phyloP scores from a whole-genome alignment of 257 asterid genomes.

The Penstemon eatonii region DNA sequence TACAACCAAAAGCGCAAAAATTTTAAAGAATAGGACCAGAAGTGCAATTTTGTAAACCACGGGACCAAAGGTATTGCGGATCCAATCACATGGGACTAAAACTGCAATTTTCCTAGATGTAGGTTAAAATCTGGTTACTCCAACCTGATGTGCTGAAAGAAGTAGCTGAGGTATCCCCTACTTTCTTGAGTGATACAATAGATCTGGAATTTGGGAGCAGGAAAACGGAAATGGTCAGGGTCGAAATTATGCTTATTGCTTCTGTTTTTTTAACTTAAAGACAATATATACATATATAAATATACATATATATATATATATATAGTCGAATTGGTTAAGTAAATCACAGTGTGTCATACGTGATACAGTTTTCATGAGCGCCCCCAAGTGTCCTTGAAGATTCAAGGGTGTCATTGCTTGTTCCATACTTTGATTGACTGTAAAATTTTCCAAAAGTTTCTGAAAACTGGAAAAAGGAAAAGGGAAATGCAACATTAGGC shows the following conservation, averaged over 20 bases:
- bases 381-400: slow-evolving; percentile 54
- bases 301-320: neutral
- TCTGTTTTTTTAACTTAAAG: neutral
- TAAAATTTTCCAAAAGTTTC: slow-evolving; percentile 88
- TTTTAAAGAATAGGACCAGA: too few species aligned
- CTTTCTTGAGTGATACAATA: slow-evolving; percentile 61
- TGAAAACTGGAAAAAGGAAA: slow-evolving; percentile 53
- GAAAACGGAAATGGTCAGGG: slow-evolving; percentile 17
- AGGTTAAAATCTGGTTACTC: slow-evolving; percentile 19
- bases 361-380: slow-evolving; percentile 83
- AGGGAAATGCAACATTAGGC: slow-evolving; percentile 11
- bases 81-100: too few species aligned
- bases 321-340: slow-evolving; percentile 8
- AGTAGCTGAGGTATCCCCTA: slow-evolving; percentile 45
- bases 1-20: too few species aligned
- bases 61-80: too few species aligned
- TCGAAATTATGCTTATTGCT: neutral
- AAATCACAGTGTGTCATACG: slow-evolving; percentile 42
- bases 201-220: slow-evolving; percentile 46
- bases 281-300: neutral
- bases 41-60: too few species aligned
- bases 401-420: slow-evolving; percentile 52
- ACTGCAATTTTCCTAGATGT: neutral
- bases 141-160: slow-evolving; percentile 92
- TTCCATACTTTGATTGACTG: slow-evolving; percentile 69